Percentiles rank a stretch among this genome's conserved stretches.
These are phyloP conservation scores for Saccharomyces eubayanus DNA, from an alignment of 805 yeast genomes.

Conservation along the genomic window DNA sequence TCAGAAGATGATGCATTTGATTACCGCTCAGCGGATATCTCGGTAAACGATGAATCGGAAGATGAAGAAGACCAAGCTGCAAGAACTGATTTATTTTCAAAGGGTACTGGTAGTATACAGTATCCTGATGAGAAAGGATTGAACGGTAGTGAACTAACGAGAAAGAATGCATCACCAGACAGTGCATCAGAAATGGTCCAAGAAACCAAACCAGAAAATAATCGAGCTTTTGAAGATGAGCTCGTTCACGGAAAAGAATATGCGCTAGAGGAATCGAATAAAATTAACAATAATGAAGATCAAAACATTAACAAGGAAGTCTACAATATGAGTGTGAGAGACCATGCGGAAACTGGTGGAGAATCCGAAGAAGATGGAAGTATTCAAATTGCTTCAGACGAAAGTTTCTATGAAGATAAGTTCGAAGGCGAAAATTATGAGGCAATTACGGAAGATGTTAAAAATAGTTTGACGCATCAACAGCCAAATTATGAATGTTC, in stretches of 20 bases:
- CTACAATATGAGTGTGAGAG: background rate
- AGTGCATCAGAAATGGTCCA: background rate
- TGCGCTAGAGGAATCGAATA: background rate
- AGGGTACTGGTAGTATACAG: background rate
- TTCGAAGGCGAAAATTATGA: background rate
- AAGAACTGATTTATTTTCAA: background rate
- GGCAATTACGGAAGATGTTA: background rate
- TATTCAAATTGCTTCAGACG: background rate
- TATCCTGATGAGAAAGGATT: background rate
- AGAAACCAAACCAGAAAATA: background rate
- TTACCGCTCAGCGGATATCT: background rate
- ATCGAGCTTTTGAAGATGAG: background rate
- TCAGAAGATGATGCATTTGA: background rate
- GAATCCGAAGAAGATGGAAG: background rate
- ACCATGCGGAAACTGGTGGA: background rate
- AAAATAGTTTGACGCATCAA: background rate
- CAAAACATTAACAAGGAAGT: background rate
- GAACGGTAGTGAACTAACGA: background rate
- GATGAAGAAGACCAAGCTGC: background rate
- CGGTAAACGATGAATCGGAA: background rate
- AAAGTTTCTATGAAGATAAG: background rate
- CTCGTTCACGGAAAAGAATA: background rate
- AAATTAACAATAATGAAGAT: background rate
- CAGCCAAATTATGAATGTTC: background rate
- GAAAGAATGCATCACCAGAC: background rate